A percentile compares a stretch with the other conserved stretches of the same genome.
phyloP scores from a whole-genome alignment of 2,329 filamentous ascomycete species.

The Cladosporium sp. region DNA sequence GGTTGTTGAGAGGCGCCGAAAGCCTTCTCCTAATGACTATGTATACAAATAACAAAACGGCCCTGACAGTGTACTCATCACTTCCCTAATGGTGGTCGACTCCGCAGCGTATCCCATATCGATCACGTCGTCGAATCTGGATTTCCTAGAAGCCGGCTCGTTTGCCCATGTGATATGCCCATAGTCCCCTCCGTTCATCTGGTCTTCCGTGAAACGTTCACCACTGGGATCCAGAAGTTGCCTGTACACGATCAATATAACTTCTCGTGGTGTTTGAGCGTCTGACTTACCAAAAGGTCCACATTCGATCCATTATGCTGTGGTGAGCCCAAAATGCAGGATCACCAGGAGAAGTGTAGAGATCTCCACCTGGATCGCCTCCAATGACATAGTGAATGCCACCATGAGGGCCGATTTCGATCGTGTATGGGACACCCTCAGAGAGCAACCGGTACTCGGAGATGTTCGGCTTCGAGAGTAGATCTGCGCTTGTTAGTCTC shows the following conservation, averaged over 20 bases:
- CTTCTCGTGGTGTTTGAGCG: no score
- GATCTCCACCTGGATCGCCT: conserved; percentile 41
- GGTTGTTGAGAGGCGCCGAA: neutral
- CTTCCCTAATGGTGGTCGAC: neutral
- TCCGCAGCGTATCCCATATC: conserved; percentile 3
- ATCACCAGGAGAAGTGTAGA: conserved; percentile 39
- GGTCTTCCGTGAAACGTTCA: neutral
- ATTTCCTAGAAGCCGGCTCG: neutral
- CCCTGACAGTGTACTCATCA: neutral
- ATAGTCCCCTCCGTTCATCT: neutral
- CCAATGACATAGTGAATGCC: conserved; percentile 30
- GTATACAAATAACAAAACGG: conserved; percentile 3
- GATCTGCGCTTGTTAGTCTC: neutral
- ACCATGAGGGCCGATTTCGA: neutral
- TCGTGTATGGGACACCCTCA: neutral
- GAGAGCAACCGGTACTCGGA: neutral
- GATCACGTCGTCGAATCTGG: neutral
- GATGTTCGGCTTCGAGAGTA: neutral
- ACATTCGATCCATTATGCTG: conserved; percentile 39
- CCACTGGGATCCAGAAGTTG: conserved; percentile 35
- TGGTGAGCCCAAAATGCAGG: conserved; percentile 46
- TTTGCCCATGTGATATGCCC: conserved; percentile 4
- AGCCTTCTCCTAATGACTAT: no score
- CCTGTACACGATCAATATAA: conserved; percentile 37
- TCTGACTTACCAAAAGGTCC: neutral